Evolutionary conservation across 2,329 filamentous ascomycete species (phyloP), one percentile per base, ranked within the genome.

Genomic region (Chrysosphaeria jannelii): DNA sequence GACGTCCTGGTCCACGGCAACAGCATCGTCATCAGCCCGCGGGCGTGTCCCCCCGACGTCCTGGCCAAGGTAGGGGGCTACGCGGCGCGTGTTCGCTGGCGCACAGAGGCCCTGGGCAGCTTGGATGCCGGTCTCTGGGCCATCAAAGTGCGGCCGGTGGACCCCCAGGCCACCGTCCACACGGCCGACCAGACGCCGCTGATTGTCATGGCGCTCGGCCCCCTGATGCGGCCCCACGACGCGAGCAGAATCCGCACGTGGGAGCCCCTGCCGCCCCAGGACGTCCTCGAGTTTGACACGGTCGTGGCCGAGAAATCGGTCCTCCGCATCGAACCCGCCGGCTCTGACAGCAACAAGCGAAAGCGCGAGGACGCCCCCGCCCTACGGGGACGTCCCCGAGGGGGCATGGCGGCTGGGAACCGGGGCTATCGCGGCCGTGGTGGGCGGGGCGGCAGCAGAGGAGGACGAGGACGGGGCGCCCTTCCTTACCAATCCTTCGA

Each of bases 61-160:
- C 48, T 91, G 15, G 58, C 71, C 24, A 85, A 76, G 41, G 69
- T 85, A 8, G 85, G 85, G 20, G 81, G 81, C 14, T 63, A 90
- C 36, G 76, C 78, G 16, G 65, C 61, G 35, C 81, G 69, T 43
- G 57, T 88, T 44, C 62, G 50, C 19, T 97, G 81, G 76, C 62
- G 74, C 40, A 67, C 90, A 4, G 71, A 64, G 0, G 75, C 67
- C 18, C 62, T 68, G 5, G 76, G 64, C 1, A 62, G 57, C 32
- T 64, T 61, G 32, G 70, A 90, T 29, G 67, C 78, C 39, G 69
- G 59, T 34, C 57, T 93, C 19, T 97, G 81, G 79, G 85, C 81
- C 5, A 76, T 69, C 10, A 57, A 65, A 20, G 60, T 91, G 8
- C 55, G 61, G 15, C 76, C 85, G 1, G 53, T 79, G 0, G 63